Evolutionary conservation across 2,329 filamentous ascomycete genomes (phyloP).

Genomic region (Zymoseptoria crescenta): DNA sequence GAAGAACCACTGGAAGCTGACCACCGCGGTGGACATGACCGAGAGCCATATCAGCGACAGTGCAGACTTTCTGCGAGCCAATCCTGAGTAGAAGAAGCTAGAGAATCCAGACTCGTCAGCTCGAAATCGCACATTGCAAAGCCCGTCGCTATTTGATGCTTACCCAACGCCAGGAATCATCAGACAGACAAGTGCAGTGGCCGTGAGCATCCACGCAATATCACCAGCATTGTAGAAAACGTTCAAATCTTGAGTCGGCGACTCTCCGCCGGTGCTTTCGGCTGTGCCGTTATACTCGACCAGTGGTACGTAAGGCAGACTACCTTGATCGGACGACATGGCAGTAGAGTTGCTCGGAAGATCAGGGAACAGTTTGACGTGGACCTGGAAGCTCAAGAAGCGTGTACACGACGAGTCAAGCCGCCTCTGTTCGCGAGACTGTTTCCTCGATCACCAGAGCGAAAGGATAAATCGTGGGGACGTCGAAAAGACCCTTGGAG

Average conservation of each 20-base stretch:
- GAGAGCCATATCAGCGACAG: slow-evolving; percentile 79
- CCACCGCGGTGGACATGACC: slow-evolving; percentile 69
- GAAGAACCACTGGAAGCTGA: slow-evolving; percentile 92
- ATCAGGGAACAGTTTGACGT: no score
- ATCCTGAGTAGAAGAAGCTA: slow-evolving; percentile 87
- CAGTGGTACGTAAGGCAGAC: slow-evolving; percentile 22
- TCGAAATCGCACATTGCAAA: not conserved
- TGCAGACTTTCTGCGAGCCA: slow-evolving; percentile 81
- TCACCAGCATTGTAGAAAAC: slow-evolving; percentile 80
- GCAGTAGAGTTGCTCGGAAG: not conserved
- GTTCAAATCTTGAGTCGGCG: slow-evolving; percentile 65
- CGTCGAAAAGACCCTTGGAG: not conserved
- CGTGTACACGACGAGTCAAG: not conserved
- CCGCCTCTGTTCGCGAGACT: not conserved
- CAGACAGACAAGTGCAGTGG: slow-evolving; percentile 71
- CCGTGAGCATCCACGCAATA: slow-evolving; percentile 71
- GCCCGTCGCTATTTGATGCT: slow-evolving; percentile 10
- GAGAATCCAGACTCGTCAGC: not conserved
- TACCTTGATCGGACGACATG: not conserved
- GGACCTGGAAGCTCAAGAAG: no score
- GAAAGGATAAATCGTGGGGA: not conserved
- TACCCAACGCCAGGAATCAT: slow-evolving; percentile 87
- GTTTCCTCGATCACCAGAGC: not conserved
- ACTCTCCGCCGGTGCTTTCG: slow-evolving; percentile 54
- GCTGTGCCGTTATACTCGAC: slow-evolving; percentile 55